Evolutionary conservation across 2,329 filamentous ascomycete species (phyloP), one percentile per base, ranked within the genome.

Genomic region (Gremmenia infestans): DNA sequence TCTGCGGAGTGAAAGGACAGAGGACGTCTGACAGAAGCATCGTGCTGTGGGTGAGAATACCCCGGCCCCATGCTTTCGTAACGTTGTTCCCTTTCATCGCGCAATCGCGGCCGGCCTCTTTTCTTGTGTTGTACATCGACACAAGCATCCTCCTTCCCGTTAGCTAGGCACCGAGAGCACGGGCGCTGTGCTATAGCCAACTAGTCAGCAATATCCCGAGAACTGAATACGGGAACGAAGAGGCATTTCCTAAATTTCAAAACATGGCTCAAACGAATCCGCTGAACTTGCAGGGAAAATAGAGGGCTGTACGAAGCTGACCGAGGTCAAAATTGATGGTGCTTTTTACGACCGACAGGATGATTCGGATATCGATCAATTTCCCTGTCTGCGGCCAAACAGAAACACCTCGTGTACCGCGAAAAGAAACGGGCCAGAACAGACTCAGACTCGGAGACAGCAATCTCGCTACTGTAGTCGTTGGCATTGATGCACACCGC

Each of bases 91-190:
- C 81, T 76, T 57, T 89, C 87, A 67, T 93, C 89, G 65, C 89
- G 82, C 63, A 94, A 75, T 61, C 89, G 81, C 57, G 89, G 89
- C 49, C 89, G 81, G 43, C 89, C 89, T 64, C 89, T 78, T 71
- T 93, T 94, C 72, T 93, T 94, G 72, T 94, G 89, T 67, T 91
- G 87, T 36, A 94, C 89, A 71, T 94, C 89, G 64, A 90, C 78
- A 68, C 89, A 94, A 7, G 85, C 80, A 56, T 91, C 88, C 76
- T 93, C 79, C 66, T 93, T 94, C 58, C 88, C 87, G 67, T 89
- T 90, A 65, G 83, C 83, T 36, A 88, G 75, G 69, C 89, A 94
- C 68, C 89, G 81, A 28, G 86, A 86, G 68, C 89, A 94, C 28
- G 89, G 89, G 55, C 89, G 80, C 71, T 90, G 86, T 50, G 88